These are phyloP conservation scores for Marasmius fiardii DNA, from an alignment of 1,284 basidiomycete species.

Conservation along the genomic window DNA sequence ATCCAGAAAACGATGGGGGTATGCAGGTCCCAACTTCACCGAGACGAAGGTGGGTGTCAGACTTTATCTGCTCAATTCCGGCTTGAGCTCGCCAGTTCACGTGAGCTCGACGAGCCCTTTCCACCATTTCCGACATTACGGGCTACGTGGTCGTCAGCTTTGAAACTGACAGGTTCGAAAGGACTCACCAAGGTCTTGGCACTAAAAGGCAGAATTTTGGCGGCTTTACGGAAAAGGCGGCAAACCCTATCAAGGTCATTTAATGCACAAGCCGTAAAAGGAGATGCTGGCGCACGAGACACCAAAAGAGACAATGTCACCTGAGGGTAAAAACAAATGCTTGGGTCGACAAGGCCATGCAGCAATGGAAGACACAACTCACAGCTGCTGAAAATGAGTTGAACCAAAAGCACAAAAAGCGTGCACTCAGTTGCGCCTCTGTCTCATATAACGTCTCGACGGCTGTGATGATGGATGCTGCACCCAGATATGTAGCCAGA, in stretches of 20 bases:
- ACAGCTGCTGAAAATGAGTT: conserved; percentile 77
- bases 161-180: conserved; percentile 1
- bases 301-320: conserved; percentile 62
- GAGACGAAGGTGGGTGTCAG: not conserved
- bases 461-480: conserved; percentile 59
- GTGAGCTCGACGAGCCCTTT: conserved; percentile 40
- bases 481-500: conserved; percentile 65
- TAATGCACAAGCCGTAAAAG: conserved; percentile 50
- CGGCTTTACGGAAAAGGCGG: conserved; percentile 43
- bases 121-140: conserved; percentile 45
- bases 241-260: conserved; percentile 46
- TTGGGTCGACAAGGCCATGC: not conserved
- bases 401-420: conserved; percentile 77
- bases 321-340: conserved; percentile 28
- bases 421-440: conserved; percentile 59
- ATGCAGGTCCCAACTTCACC: not conserved
- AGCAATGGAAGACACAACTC: conserved; percentile 28
- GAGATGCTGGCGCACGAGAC: conserved; percentile 47
- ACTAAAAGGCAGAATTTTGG: conserved; percentile 42
- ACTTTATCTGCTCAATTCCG: not conserved
- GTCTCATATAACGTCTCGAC: conserved; percentile 58
- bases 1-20: conserved; percentile 30
- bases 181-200: conserved; percentile 45
- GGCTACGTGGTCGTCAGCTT: conserved; percentile 31
- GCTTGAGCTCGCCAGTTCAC: conserved; percentile 29